These are phyloP conservation scores for Fusarium humuli DNA, from an alignment of 2,329 filamentous ascomycete genomes.

Conservation along the genomic window DNA sequence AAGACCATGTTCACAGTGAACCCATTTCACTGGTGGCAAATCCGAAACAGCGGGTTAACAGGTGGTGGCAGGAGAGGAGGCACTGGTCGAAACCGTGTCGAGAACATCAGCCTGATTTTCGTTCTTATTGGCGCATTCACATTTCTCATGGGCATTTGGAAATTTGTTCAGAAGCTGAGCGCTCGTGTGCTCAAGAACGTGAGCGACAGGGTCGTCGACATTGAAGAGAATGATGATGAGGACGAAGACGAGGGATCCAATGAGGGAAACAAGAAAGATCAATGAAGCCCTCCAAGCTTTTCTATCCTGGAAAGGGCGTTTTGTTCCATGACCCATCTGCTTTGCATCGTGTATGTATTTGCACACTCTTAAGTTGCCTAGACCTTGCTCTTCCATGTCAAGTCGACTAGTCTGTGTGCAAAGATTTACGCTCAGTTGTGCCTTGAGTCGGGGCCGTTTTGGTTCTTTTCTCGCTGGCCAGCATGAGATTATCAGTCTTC, in stretches of 20 bases:
- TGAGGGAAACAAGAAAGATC: slow-evolving; percentile 53
- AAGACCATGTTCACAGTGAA: slow-evolving; percentile 82
- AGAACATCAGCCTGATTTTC: slow-evolving; percentile 82
- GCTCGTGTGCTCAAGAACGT: slow-evolving; percentile 78
- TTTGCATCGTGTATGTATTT: slow-evolving; percentile 51
- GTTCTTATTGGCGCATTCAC: slow-evolving; percentile 83
- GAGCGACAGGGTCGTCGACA: slow-evolving; percentile 84
- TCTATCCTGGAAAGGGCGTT: not conserved
- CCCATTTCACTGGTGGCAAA: slow-evolving; percentile 81
- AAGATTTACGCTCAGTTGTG: slow-evolving; percentile 70
- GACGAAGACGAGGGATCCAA: slow-evolving; percentile 66
- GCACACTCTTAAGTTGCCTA: slow-evolving; percentile 99
- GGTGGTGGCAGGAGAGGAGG: slow-evolving; percentile 65
- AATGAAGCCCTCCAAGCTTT: slow-evolving; percentile 39
- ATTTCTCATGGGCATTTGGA: slow-evolving; percentile 87
- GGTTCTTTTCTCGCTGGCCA: slow-evolving; percentile 50
- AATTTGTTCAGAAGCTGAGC: slow-evolving; percentile 79
- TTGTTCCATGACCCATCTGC: not conserved
- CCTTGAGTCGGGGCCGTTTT: slow-evolving; percentile 65
- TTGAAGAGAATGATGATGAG: slow-evolving; percentile 70
- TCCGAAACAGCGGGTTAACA: slow-evolving; percentile 71
- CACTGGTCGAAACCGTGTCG: slow-evolving; percentile 80
- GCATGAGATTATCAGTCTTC: slow-evolving; percentile 50
- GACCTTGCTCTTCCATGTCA: slow-evolving; percentile 77
- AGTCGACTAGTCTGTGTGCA: slow-evolving; percentile 98